Percentiles rank a stretch among this genome's conserved stretches.
phyloP scores from a whole-genome alignment of 768 basidiomycete species.

The Podaxis mareebaensis region DNA sequence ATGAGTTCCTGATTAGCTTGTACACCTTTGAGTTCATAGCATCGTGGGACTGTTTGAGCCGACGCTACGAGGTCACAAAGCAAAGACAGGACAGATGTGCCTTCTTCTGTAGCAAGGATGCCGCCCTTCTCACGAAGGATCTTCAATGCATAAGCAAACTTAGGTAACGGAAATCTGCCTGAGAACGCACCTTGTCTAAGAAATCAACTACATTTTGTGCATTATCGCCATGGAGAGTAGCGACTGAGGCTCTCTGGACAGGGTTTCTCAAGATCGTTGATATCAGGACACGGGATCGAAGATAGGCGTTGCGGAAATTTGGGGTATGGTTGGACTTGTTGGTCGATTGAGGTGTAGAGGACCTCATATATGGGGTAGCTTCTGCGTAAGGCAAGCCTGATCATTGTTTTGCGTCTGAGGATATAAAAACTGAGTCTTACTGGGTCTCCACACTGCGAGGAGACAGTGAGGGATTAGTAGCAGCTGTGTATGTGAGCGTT shows the following conservation, averaged over 20 bases:
- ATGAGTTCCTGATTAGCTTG: not conserved
- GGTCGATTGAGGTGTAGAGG: too few species aligned
- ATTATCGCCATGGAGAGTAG: not conserved
- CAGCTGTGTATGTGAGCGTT: too few species aligned
- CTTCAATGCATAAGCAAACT: not conserved
- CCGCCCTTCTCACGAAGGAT: not conserved
- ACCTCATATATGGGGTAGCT: too few species aligned
- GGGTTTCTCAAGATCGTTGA: not conserved
- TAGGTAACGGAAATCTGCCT: not conserved
- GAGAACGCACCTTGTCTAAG: not conserved
- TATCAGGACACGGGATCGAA: not conserved
- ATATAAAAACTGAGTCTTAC: too few species aligned
- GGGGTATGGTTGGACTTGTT: not conserved
- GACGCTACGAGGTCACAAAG: not conserved
- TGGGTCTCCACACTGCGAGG: too few species aligned
- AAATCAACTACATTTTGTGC: not conserved
- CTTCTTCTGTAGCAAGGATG: not conserved
- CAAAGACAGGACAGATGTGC: not conserved
- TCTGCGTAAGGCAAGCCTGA: too few species aligned
- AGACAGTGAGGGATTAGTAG: too few species aligned
- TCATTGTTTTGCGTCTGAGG: too few species aligned
- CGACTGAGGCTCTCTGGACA: not conserved
- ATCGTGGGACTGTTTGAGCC: not conserved
- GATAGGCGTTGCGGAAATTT: not conserved
- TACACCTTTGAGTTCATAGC: not conserved